phyloP scores from a whole-genome alignment of 129 eudicot genomes.

The Flaveria ramosissima region DNA sequence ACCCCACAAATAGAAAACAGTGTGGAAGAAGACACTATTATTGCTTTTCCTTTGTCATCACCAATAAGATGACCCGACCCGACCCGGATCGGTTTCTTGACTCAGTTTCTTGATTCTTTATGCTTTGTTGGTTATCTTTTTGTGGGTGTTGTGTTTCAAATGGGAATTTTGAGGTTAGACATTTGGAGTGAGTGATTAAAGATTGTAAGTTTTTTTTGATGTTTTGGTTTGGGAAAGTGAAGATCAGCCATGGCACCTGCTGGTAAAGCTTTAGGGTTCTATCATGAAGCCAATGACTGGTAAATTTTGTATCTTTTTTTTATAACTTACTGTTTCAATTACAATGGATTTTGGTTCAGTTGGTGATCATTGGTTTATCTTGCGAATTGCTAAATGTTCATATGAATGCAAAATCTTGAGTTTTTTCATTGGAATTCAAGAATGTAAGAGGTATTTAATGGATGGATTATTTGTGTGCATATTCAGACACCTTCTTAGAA shows the following conservation, averaged over 20 bases:
- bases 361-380: conserved; percentile 26
- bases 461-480: too few species aligned
- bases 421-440: too few species aligned
- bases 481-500: too few species aligned
- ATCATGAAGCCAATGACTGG: conserved; percentile 69
- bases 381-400: neutral
- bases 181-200: conserved; percentile 1
- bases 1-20: conserved; percentile 36
- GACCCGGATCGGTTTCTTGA: conserved; percentile 23
- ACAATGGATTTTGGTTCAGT: neutral
- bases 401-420: neutral
- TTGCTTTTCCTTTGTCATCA: conserved; percentile 27
- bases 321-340: neutral
- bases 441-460: too few species aligned
- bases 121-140: conserved; percentile 35
- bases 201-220: conserved; percentile 34
- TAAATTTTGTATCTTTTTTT: conserved; percentile 29
- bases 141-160: conserved; percentile 25
- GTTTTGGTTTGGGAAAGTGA: conserved; percentile 33
- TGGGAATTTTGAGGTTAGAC: conserved; percentile 10
- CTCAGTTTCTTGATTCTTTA: conserved; percentile 27
- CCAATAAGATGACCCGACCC: conserved; percentile 26
- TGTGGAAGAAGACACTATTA: conserved; percentile 38
- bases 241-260: conserved; percentile 64
- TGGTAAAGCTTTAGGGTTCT: conserved; percentile 53